Evolutionary conservation across 495 filamentous ascomycete genomes (phyloP).

Genomic region (Daldinia decipiens): DNA sequence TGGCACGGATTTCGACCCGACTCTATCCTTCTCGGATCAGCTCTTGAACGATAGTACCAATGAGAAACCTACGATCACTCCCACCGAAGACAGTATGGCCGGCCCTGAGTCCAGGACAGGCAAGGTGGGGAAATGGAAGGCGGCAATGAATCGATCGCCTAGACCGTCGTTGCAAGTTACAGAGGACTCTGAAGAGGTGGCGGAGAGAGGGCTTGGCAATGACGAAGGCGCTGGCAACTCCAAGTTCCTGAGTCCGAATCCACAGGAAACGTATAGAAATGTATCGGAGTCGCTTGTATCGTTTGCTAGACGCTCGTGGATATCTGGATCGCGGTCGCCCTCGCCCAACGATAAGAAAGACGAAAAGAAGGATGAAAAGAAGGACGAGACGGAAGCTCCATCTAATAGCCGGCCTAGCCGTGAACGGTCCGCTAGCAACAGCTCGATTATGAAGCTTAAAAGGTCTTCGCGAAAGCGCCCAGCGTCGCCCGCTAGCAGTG

Average conservation of each 20-base stretch:
- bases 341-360: conserved; percentile 58
- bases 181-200: conserved; percentile 32
- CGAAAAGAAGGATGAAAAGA: conserved; percentile 29
- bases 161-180: conserved; percentile 51
- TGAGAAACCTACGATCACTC: conserved; percentile 39
- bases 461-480: conserved; percentile 43
- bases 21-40: conserved; percentile 47
- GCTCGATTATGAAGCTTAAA: conserved; percentile 48
- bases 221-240: conserved; percentile 6
- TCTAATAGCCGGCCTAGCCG: conserved; percentile 27
- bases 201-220: conserved; percentile 21
- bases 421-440: conserved; percentile 46
- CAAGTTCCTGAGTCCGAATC: conserved; percentile 23
- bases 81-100: conserved; percentile 29
- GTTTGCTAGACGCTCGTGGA: conserved; percentile 75
- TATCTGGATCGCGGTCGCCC: conserved; percentile 68
- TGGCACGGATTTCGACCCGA: conserved; percentile 52
- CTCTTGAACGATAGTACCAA: conserved; percentile 34
- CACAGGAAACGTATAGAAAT: conserved; percentile 48
- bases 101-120: conserved; percentile 43
- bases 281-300: conserved; percentile 73
- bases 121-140: conserved; percentile 49
- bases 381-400: conserved; percentile 31
- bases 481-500: conserved; percentile 49
- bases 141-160: conserved; percentile 55